A percentile compares a stretch with the other conserved stretches of the same genome.
These are phyloP conservation scores for Crithidia thermophila DNA, from an alignment of 208 protist genomes.

Conservation along the genomic window DNA sequence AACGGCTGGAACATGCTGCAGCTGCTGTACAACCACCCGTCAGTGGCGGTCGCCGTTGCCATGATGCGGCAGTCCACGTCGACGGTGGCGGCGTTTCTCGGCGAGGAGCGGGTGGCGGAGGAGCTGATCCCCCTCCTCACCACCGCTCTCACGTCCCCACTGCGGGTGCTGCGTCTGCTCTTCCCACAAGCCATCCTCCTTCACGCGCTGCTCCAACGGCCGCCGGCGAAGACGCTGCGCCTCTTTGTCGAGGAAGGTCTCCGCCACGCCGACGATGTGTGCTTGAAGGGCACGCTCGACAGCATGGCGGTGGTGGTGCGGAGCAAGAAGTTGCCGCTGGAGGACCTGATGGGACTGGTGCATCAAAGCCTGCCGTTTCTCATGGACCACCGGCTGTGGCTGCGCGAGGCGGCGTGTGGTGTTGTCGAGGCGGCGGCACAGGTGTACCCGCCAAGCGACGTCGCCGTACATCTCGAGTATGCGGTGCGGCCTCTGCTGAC, in stretches of 20 bases:
- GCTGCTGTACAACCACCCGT: constrained; percentile 48
- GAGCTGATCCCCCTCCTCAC: constrained; percentile 79
- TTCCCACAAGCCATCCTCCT: constrained; percentile 60
- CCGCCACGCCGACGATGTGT: constrained; percentile 39
- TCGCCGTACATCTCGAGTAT: constrained; percentile 49
- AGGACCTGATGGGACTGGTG: constrained; percentile 59
- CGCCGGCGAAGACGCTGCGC: constrained; percentile 51
- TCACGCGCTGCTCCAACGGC: constrained; percentile 43
- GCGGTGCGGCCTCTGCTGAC: constrained; percentile 45
- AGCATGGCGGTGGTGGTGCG: constrained; percentile 47
- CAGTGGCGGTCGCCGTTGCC: constrained; percentile 39
- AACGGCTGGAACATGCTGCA: constrained; percentile 70
- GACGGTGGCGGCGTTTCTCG: constrained; percentile 62
- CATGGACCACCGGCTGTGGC: constrained; percentile 38
- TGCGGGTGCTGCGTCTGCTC: constrained; percentile 57
- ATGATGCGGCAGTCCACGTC: constrained; percentile 36
- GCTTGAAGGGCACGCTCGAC: constrained; percentile 47
- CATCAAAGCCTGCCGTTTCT: constrained; percentile 59
- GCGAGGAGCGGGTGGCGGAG: constrained; percentile 57
- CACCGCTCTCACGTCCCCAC: constrained; percentile 44
- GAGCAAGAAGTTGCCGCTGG: constrained; percentile 19
- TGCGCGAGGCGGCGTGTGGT: constrained; percentile 49
- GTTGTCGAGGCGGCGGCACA: constrained; percentile 62
- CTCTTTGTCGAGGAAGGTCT: constrained; percentile 80
- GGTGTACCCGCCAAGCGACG: constrained; percentile 45